Conservation (phyloP, 352 stramenopile genomes). For the Phytophthora chlamydospora region DNA sequence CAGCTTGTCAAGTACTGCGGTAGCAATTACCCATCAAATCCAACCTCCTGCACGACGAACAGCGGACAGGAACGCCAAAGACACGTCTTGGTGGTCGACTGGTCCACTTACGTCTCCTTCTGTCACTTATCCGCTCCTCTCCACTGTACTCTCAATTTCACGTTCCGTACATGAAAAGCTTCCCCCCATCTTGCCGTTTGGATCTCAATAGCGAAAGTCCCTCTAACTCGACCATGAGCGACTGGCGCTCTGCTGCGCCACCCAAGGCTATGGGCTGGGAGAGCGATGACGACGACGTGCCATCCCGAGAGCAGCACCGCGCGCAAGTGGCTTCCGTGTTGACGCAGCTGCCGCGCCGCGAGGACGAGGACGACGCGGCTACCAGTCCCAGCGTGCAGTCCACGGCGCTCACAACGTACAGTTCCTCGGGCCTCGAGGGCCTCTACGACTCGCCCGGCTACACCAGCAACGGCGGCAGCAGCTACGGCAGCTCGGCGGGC, state of each 20-base stretch:
- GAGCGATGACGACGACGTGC: constrained; percentile 32
- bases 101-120: neutral
- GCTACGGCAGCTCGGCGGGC: constrained; percentile 30
- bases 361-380: constrained; percentile 8
- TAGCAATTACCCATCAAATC: too few species aligned
- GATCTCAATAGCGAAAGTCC: constrained; percentile 32
- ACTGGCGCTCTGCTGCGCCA: constrained; percentile 12
- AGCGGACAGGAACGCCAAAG: too few species aligned
- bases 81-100: neutral
- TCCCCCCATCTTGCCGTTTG: constrained; percentile 6
- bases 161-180: constrained; percentile 16
- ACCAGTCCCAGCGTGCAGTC: constrained; percentile 40
- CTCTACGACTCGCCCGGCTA: constrained; percentile 60
- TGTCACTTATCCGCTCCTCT: constrained; percentile 5
- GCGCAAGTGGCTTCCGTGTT: constrained; percentile 41
- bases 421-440: constrained; percentile 48
- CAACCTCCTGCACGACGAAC: too few species aligned
- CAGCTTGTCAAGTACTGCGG: too few species aligned
- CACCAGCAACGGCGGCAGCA: constrained; percentile 38
- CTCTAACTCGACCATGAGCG: constrained; percentile 17
- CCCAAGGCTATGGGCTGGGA: constrained; percentile 12
- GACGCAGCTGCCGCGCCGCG: constrained; percentile 38
- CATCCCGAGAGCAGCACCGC: constrained; percentile 33
- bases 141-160: constrained; percentile 16
- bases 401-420: constrained; percentile 56